Percentiles rank a stretch among this genome's conserved stretches.
phyloP scores from a whole-genome alignment of 768 basidiomycete genomes.

The Glaciozyma antarctica region DNA sequence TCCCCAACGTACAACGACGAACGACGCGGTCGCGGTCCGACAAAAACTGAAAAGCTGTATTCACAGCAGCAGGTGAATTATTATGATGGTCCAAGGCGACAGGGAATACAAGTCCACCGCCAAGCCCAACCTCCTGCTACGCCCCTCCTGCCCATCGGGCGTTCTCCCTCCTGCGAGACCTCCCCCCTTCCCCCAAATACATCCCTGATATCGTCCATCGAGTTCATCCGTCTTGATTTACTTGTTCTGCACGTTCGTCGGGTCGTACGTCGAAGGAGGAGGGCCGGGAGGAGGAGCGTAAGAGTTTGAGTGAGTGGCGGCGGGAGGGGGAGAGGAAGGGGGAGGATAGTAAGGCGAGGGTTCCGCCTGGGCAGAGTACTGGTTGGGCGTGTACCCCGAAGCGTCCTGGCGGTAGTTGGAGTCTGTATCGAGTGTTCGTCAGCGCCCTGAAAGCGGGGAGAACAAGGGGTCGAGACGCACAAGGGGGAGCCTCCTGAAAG shows the following conservation, averaged over 20 bases:
- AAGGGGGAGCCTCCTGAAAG: not conserved
- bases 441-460: not conserved
- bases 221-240: not conserved
- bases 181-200: no score
- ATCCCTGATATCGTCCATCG: not conserved
- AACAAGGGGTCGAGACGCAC: not conserved
- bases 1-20: no score
- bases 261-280: constrained; percentile 1
- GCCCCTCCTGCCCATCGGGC: no score
- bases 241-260: not conserved
- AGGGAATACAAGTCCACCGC: no score
- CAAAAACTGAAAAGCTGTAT: no score
- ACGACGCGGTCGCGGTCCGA: no score
- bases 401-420: constrained; percentile 20
- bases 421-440: constrained; percentile 2
- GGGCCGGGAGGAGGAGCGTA: constrained; percentile 14
- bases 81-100: no score
- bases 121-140: no score
- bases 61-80: no score
- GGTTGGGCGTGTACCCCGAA: constrained; percentile 11
- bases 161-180: no score
- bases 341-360: constrained; percentile 13
- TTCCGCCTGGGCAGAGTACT: not conserved
- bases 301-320: not conserved
- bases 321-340: constrained; percentile 18